Conservation (phyloP, 2,329 filamentous ascomycete species). For the Alternaria sp. region DNA sequence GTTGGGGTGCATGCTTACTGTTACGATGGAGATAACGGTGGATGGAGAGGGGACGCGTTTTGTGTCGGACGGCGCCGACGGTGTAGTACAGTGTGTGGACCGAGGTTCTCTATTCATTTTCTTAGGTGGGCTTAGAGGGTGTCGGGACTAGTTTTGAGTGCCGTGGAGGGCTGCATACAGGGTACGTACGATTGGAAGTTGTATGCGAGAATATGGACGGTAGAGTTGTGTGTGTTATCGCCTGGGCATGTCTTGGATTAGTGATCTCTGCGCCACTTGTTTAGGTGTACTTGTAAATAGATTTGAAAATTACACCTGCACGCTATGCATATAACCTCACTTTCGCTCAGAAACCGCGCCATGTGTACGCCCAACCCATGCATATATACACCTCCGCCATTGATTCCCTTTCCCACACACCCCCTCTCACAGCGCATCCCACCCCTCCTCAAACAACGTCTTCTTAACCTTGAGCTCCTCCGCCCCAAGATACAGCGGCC, state of each 20-base stretch:
- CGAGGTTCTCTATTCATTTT: neutral
- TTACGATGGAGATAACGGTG: neutral
- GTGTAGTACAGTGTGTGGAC: neutral
- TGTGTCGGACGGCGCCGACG: neutral
- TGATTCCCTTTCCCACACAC: no score
- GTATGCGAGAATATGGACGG: neutral
- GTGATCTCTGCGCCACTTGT: neutral
- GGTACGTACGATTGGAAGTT: neutral
- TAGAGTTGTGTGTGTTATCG: neutral
- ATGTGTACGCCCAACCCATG: neutral
- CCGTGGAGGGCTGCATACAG: neutral
- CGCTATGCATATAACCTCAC: neutral
- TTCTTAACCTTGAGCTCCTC: conserved; percentile 35
- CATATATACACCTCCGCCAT: neutral
- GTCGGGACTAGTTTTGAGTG: neutral
- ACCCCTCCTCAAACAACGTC: conserved; percentile 47
- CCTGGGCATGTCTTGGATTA: neutral
- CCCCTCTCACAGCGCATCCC: conserved; percentile 36
- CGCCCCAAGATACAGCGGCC: conserved; percentile 60
- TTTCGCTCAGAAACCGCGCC: neutral
- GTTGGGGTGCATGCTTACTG: neutral
- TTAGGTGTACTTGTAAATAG: neutral
- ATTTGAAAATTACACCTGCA: neutral
- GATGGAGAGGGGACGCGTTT: neutral
- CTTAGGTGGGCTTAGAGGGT: neutral